A percentile compares a stretch with the other conserved stretches of the same genome.
These are phyloP conservation scores for Amyloporia xantha DNA, from an alignment of 768 basidiomycete species.

Conservation along the genomic window DNA sequence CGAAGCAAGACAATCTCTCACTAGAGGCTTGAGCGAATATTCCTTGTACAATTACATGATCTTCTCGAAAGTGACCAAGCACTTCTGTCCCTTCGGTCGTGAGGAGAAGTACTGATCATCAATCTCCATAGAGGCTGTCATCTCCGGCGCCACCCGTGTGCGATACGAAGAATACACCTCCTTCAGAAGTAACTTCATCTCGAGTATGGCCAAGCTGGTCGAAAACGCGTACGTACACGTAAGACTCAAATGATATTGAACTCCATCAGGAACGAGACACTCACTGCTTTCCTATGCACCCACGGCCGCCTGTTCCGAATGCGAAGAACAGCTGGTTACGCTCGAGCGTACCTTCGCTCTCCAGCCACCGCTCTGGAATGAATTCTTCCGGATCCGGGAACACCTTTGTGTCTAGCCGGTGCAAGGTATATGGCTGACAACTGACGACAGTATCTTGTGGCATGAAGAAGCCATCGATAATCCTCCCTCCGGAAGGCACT, in stretches of 20 bases:
- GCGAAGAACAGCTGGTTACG: slow-evolving; percentile 94
- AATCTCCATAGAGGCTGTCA: slow-evolving; percentile 16
- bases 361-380: slow-evolving; percentile 89
- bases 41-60: background rate
- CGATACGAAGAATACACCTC: slow-evolving; percentile 14
- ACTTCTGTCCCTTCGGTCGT: slow-evolving; percentile 16
- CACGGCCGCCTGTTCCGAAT: slow-evolving; percentile 17
- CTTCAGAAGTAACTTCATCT: slow-evolving; percentile 19
- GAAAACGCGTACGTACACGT: background rate
- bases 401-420: slow-evolving; percentile 61
- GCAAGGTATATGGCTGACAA: slow-evolving; percentile 87
- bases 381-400: slow-evolving; percentile 85
- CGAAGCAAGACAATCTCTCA: too few relatives aligned
- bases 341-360: slow-evolving; percentile 65
- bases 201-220: slow-evolving; percentile 14
- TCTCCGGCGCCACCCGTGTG: slow-evolving; percentile 14
- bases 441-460: slow-evolving; percentile 92
- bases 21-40: too few relatives aligned
- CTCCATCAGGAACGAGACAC: background rate
- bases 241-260: background rate
- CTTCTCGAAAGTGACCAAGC: slow-evolving; percentile 17
- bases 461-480: slow-evolving; percentile 79
- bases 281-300: slow-evolving; percentile 20
- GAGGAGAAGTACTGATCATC: slow-evolving; percentile 16
- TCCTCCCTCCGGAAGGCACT: slow-evolving; percentile 82